Percentiles rank a stretch among this genome's conserved stretches.
These are phyloP conservation scores for Pleurotus pulmonarius DNA, from an alignment of 768 basidiomycete genomes.

Conservation along the genomic window DNA sequence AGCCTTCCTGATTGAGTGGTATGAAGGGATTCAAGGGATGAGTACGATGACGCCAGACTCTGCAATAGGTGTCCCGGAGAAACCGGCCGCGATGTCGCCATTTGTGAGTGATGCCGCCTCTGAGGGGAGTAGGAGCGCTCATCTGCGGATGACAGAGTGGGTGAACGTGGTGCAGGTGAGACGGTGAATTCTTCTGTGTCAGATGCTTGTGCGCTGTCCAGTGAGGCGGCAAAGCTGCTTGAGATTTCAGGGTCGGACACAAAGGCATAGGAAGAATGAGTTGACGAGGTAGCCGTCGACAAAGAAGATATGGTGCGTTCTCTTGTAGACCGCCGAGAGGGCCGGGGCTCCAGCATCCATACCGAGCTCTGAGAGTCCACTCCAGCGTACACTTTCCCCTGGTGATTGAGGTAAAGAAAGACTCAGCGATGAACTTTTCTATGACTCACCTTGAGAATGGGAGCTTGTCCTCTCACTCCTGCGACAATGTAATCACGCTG, in stretches of 20 bases:
- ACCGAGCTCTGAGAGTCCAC: constrained; percentile 64
- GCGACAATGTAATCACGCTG: constrained; percentile 71
- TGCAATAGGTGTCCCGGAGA: constrained; percentile 54
- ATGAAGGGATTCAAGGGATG: constrained; percentile 72
- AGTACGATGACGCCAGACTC: constrained; percentile 68
- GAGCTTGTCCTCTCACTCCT: constrained; percentile 64
- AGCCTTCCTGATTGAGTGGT: constrained; percentile 58
- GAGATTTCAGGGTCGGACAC: constrained; percentile 84
- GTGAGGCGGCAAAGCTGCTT: constrained; percentile 79
- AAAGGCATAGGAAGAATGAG: constrained; percentile 77
- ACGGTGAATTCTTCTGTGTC: constrained; percentile 63
- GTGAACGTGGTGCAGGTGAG: constrained; percentile 62
- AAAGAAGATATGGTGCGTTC: constrained; percentile 74
- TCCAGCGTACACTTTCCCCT: constrained; percentile 74
- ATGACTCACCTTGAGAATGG: constrained; percentile 66
- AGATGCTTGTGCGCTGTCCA: constrained; percentile 70
- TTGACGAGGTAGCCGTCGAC: constrained; percentile 58
- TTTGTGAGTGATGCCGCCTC: constrained; percentile 21
- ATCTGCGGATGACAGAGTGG: constrained; percentile 48
- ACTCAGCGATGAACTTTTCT: background rate
- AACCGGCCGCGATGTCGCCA: constrained; percentile 45
- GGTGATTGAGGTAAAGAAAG: constrained; percentile 2
- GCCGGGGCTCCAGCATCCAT: constrained; percentile 79
- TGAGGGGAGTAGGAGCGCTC: constrained; percentile 31
- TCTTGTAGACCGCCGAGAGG: constrained; percentile 48